Base-by-base conservation (phyloP, 140 eudicot species). In the Flaveria floridana region DNA sequence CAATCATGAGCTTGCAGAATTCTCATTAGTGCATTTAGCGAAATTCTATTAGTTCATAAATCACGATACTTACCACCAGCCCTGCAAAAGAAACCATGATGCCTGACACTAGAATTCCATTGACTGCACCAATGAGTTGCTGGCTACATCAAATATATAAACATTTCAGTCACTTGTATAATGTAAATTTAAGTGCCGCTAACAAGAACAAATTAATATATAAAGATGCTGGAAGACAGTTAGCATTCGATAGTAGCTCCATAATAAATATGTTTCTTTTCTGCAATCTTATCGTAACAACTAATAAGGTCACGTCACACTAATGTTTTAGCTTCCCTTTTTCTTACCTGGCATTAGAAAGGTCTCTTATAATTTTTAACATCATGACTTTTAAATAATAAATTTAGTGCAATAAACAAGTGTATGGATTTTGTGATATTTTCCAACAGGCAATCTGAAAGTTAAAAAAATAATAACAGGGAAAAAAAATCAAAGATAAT, bases 81-180 rank as follows among this genome's bases (percentile, higher is more conserved):
- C 87, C 85, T 55, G 96, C 75, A 82, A 93, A 93, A 34, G 98
- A 88, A 14, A 79, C 59, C 67, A 93, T 79, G 82, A 93, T 88
- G 72, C 88, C 96, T 39, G 87, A 71, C 51, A 91, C 96, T 61
- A 91, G 79, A 80, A 77, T 86, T 78, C 97, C 97, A 79, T 91
- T 91, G 52, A 91, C 91, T 39, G 88, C 93, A 71, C 91, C 97
- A 80, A 89, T 89, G 58, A 87, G 47, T 72, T 84, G 88, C 85
- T 86, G 96, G 81, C 96, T 90, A 82, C 89, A 84, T 65, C 50
- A 65, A 66, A 81, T 23, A 76, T 73, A 68, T 67, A 61, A 81
- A 75, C 44, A 5, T 74, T 63, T 46, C 19, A 67, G 78, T 68
- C 74, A 80, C 76, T 53, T 71, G 13, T 28, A 53, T 28, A 56